phyloP scores from a whole-genome alignment of 2,329 filamentous ascomycete species.

The Colletotrichum sp. region DNA sequence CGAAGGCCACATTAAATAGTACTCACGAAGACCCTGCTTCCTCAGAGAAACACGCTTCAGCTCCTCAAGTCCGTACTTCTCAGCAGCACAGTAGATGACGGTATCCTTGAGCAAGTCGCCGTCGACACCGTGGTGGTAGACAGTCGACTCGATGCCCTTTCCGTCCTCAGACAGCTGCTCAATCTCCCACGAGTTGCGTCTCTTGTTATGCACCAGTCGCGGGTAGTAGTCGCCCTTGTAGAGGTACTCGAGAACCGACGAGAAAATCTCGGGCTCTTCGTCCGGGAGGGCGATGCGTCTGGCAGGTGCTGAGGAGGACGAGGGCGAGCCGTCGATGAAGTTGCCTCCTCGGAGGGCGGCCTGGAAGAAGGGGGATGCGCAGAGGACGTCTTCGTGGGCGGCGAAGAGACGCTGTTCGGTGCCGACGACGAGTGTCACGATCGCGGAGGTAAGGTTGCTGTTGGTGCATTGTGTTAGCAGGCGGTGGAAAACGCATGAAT shows the following conservation, averaged over 20 bases:
- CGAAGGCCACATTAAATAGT: not conserved
- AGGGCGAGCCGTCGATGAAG: constrained; percentile 60
- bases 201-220: constrained; percentile 81
- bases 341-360: constrained; percentile 64
- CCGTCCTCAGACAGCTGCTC: constrained; percentile 62
- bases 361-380: constrained; percentile 79
- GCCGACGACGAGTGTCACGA: constrained; percentile 83
- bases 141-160: constrained; percentile 63
- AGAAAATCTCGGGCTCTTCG: constrained; percentile 90
- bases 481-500: not conserved
- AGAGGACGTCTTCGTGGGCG: constrained; percentile 85
- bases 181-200: constrained; percentile 80
- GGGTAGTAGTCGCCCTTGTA: constrained; percentile 96
- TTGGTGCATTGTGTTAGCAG: not conserved
- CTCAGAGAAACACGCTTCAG: constrained; percentile 83
- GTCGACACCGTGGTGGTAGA: constrained; percentile 69
- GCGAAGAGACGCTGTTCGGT: constrained; percentile 86
- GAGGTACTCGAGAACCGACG: constrained; percentile 86
- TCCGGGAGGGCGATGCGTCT: constrained; percentile 82
- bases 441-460: constrained; percentile 66
- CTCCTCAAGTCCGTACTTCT: constrained; percentile 82
- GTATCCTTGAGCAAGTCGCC: constrained; percentile 84
- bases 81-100: constrained; percentile 86
- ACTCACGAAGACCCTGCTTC: constrained; percentile 84
- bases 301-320: not conserved